These are phyloP conservation scores for Pilobolus umbonatus DNA, from an alignment of 192 early-diverging fungal genomes.

Conservation along the genomic window DNA sequence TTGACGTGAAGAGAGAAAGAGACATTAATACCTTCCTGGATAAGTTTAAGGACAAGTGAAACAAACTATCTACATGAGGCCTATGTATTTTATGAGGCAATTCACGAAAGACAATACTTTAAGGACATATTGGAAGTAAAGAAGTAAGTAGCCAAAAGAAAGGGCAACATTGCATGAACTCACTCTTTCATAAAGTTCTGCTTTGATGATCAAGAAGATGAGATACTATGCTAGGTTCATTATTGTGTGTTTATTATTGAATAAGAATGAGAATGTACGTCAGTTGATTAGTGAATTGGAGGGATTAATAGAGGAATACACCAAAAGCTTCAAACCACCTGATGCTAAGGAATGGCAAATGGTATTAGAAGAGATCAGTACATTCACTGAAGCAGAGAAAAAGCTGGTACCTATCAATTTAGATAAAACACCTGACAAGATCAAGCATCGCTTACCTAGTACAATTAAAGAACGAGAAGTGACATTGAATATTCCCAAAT, in stretches of 20 bases:
- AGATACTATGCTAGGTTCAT: constrained; percentile 98
- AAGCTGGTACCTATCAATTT: constrained; percentile 62
- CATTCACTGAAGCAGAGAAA: constrained; percentile 85
- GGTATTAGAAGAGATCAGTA: constrained; percentile 70
- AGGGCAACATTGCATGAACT: not conserved
- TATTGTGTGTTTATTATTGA: constrained; percentile 86
- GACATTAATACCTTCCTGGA: constrained; percentile 41
- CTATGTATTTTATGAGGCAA: constrained; percentile 94
- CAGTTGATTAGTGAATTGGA: constrained; percentile 83
- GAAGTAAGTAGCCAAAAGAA: constrained; percentile 52
- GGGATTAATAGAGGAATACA: constrained; percentile 82
- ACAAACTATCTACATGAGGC: constrained; percentile 96
- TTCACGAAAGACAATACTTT: constrained; percentile 92
- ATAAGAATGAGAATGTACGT: constrained; percentile 74
- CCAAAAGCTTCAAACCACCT: constrained; percentile 75
- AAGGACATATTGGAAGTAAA: constrained; percentile 89
- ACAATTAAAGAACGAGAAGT: constrained; percentile 56
- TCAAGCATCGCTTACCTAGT: constrained; percentile 49
- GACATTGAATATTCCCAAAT: constrained; percentile 32
- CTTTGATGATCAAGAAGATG: constrained; percentile 94
- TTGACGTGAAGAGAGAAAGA: constrained; percentile 43
- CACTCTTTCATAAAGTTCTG: constrained; percentile 50
- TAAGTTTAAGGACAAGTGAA: constrained; percentile 84
- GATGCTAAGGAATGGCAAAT: constrained; percentile 90
- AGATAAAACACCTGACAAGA: constrained; percentile 44